Base-by-base conservation (phyloP, 768 basidiomycete species). In the Hemileccinum rubropunctum region DNA sequence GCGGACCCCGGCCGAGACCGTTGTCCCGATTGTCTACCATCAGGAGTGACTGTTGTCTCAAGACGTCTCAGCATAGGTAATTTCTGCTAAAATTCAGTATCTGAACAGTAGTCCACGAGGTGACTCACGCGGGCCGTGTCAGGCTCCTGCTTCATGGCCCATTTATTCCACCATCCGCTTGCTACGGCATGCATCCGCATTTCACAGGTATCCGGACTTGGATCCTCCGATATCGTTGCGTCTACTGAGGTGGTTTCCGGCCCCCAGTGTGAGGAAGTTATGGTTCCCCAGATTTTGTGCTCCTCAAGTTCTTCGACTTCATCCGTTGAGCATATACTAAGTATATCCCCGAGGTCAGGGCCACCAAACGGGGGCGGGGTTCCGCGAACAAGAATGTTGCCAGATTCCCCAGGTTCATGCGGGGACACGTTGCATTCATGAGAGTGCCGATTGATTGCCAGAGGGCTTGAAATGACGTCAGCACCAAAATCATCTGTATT, bases 141-240 rank as follows among this genome's bases (percentile, higher is more conserved):
- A 42, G 58, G 48, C 34, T 57, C 58, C 41, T 53, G 62, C 38
- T 59, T 67, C 51, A 71, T 58, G 21, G 75, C 73, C 78, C 78
- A 84, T 47, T 71, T 72, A 10, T 74, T 67, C 71, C 76, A 72
- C 82, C 82, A 73, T 17, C 79, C 82, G 40, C 65, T 67, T 38
- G 71, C 73, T n/a, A 73, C 72, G 51, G 67, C 65, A 42, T 75
- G 65, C 32, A 58, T 64, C 45, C 71, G 71, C 47, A 67, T 57
- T 50, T 62, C 67, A 49, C 58, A 55, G 3, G 53, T 36, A 50
- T 67, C 56, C 37, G 57, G 28, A 36, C 52, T 54, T 32, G 54
- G 54, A 41, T 70, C 67, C 9, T 67, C 66, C 28, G 67, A 65
- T 36, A 65, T 58, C 15, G 42, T 62, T 47, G 48, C 46, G 14